These are phyloP conservation scores for Solanum stenotomum DNA, from an alignment of 257 asterid genomes.

Conservation along the genomic window DNA sequence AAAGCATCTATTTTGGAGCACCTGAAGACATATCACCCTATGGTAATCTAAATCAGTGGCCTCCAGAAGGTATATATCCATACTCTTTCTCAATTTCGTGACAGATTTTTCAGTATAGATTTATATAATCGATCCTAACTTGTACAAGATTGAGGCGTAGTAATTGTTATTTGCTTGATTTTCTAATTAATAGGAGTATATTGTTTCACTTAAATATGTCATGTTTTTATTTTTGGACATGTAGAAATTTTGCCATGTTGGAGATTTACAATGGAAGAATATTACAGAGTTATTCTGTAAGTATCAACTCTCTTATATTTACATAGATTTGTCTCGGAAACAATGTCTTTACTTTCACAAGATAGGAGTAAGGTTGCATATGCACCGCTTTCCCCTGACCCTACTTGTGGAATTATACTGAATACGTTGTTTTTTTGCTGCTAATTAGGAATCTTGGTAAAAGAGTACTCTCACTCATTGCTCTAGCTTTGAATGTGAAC, in stretches of 20 bases:
- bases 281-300: slow-evolving; percentile 28
- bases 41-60: slow-evolving; percentile 43
- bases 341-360: neutral
- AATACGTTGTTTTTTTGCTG: neutral
- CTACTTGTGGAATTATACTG: neutral
- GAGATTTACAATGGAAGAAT: slow-evolving; percentile 44
- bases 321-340: neutral
- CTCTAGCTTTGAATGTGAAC: slow-evolving; percentile 40
- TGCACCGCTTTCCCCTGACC: neutral
- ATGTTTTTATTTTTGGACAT: neutral
- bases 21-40: slow-evolving; percentile 13
- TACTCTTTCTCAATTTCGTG: neutral
- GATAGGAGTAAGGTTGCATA: neutral
- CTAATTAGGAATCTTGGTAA: slow-evolving; percentile 32
- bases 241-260: slow-evolving; percentile 38
- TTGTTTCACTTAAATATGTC: neutral
- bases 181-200: neutral
- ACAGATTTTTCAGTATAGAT: neutral
- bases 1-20: slow-evolving; percentile 44
- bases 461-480: slow-evolving; percentile 26
- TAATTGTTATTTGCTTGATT: neutral
- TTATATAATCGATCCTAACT: neutral
- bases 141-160: neutral
- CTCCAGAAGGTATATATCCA: slow-evolving; percentile 28
- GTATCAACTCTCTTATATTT: slow-evolving; percentile 6